Evolutionary conservation across 192 early-diverging fungal genomes (phyloP), one percentile per base, ranked within the genome.

Genomic region (Gryganskiella cystojenkinii): DNA sequence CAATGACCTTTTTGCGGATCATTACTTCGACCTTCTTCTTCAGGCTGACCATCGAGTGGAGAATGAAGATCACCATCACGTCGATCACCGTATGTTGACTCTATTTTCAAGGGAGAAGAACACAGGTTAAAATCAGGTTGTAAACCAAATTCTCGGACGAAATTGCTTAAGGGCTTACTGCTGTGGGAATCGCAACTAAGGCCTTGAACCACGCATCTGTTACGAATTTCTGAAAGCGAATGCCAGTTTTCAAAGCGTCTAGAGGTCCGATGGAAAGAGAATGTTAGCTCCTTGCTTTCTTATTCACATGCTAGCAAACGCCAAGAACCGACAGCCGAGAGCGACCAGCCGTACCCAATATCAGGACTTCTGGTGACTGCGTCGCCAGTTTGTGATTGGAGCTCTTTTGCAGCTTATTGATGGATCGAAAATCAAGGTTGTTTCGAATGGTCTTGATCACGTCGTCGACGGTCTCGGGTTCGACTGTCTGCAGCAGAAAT

Each of bases 141-240:
- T 22, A 54, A 11, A 51, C 31, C 30, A 13, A 57, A 27, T 6
- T 54, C 27, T 67, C 19, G 45, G 25, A 31, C 3, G 15, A 27
- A 0, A 17, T 20, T 4, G 5, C 34, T 13, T 0, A 58, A 24
- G 17, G 0, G 55, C 66, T 24, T 86, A 88, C 91, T 17, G 82
- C 64, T 9, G 74, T 57, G 17, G 82, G 67, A 0, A 85, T 61
- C 9, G 84, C 87, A 1, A 64, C 68, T n/a, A 93, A 84, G 4
- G 84, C 71, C 63, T 86, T 90, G 24, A 88, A 69, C 93, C 93
- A 94, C 2, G 87, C 86, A 51, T 91, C 89, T 30, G 85, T 84
- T 44, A 94, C 74, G 62, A 89, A 90, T 52, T 88, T 89, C 52
- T 92, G 87, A 37, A 88, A 86, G 34, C 88, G 83, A 24, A 94